phyloP scores from a whole-genome alignment of 1,284 basidiomycete species.

The Sporisorium scitamineum region DNA sequence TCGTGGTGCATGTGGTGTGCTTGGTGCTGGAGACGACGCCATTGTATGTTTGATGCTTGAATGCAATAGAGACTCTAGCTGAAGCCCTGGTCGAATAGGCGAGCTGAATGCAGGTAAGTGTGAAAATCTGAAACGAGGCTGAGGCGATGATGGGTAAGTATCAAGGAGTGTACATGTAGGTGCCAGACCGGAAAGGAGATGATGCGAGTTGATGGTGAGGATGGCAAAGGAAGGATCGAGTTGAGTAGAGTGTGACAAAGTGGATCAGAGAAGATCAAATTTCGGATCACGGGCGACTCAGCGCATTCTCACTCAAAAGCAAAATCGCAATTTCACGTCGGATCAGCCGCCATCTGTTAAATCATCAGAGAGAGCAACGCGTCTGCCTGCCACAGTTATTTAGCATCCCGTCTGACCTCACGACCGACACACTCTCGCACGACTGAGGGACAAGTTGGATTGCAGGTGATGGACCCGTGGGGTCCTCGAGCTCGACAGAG shows the following conservation, averaged over 20 bases:
- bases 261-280: background rate
- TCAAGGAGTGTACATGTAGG: background rate
- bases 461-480: too few relatives aligned
- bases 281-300: constrained; percentile 9
- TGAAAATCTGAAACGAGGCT: background rate
- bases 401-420: too few relatives aligned
- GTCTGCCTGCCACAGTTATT: too few relatives aligned
- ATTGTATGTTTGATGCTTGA: constrained; percentile 1
- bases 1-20: constrained; percentile 22
- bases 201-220: background rate
- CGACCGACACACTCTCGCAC: too few relatives aligned
- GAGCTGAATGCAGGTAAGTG: background rate
- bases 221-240: background rate
- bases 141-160: background rate
- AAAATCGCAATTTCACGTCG: too few relatives aligned
- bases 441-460: too few relatives aligned
- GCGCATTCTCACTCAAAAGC: too few relatives aligned
- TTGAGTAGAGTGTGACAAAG: background rate
- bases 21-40: constrained; percentile 31
- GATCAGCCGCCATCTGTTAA: too few relatives aligned
- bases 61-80: too few relatives aligned
- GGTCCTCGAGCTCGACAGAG: too few relatives aligned
- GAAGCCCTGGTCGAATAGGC: background rate
- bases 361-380: too few relatives aligned
- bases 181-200: too few relatives aligned